Evolutionary conservation across 257 asterid species (phyloP).

Genomic region (Fraxinus quadrangulata): DNA sequence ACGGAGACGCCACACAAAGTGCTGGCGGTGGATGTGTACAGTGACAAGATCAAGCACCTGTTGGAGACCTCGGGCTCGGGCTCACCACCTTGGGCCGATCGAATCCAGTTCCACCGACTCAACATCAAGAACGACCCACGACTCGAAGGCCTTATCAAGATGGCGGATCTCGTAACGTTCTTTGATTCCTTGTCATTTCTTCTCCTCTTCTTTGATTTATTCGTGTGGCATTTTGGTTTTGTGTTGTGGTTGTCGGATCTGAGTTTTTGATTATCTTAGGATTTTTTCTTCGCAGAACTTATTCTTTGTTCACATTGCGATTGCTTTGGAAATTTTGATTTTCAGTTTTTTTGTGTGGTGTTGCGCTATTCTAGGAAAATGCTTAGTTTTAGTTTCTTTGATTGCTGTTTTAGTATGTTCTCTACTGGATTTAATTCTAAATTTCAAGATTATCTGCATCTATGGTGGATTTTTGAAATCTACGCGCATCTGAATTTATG

Average conservation of each 20-base stretch:
- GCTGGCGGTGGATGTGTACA: constrained; percentile 49
- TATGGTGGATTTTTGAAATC: constrained; percentile 21
- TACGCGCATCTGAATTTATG: constrained; percentile 21
- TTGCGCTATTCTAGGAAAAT: background rate
- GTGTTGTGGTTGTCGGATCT: background rate
- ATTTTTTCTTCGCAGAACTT: background rate
- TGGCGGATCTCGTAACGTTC: constrained; percentile 41
- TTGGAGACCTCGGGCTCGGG: constrained; percentile 32
- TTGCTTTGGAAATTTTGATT: background rate
- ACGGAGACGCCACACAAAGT: constrained; percentile 47
- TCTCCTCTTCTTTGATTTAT: constrained; percentile 17
- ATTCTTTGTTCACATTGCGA: background rate
- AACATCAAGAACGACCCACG: constrained; percentile 41
- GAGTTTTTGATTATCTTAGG: background rate
- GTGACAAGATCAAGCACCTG: constrained; percentile 51
- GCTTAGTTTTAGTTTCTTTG: background rate
- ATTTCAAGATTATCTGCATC: constrained; percentile 24
- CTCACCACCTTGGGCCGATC: constrained; percentile 38
- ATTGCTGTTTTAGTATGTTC: background rate
- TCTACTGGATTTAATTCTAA: constrained; percentile 11
- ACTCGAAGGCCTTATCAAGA: constrained; percentile 39
- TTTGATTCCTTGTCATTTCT: background rate
- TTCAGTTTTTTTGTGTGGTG: background rate
- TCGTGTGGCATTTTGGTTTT: background rate
- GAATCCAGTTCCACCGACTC: constrained; percentile 42